Evolutionary conservation across 768 basidiomycete genomes (phyloP), one percentile per base, ranked within the genome.

Genomic region (Leccinum truebloodii): DNA sequence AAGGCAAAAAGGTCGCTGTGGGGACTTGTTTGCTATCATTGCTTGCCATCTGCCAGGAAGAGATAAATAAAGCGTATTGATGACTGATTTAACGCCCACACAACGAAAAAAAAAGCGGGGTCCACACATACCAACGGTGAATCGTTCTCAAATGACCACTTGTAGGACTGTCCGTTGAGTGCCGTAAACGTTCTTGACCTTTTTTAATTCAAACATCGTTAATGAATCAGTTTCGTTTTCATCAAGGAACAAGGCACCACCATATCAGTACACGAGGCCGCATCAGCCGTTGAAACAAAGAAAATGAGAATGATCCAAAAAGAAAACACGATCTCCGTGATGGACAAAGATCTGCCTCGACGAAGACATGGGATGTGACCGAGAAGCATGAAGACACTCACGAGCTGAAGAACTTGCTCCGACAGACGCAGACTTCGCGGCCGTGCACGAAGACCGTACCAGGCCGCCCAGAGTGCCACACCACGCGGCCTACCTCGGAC

Each of bases 151-250:
- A 75, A 73, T 20, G 72, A 67, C 73, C 73, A 73, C 59, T 73
- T 73, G 58, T 73, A 73, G 6, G 73, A 71, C 48, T 73, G 70
- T 18, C 72, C 73, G 51, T 73, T 73, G 64, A 75, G 65, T 26
- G 73, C 74, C 44, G 66, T 73, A 44, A 73, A 73, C 51, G 74
- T 74, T 30, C 73, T 64, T 37, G 73, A 75, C 54, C 72, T 73
- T 52, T 57, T 57, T 53, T 10, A 6, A n/a, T 44, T n/a, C 41
- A 44, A 44, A 44, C 26, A 28, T 58, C 16, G 32, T 44, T 24
- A 8, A 41, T 28, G 39, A 55, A 26, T 18, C 49, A 28, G 37
- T 44, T 24, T 20, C 22, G n/a, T 39, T 30, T 30, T 12, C 18
- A 54, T 58, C 52, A 13, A 52, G 54, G 48, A 46, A 16, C 24